A percentile compares a stretch with the other conserved stretches of the same genome.
phyloP scores from a whole-genome alignment of 495 filamentous ascomycete genomes.

The Xylaria venustula region DNA sequence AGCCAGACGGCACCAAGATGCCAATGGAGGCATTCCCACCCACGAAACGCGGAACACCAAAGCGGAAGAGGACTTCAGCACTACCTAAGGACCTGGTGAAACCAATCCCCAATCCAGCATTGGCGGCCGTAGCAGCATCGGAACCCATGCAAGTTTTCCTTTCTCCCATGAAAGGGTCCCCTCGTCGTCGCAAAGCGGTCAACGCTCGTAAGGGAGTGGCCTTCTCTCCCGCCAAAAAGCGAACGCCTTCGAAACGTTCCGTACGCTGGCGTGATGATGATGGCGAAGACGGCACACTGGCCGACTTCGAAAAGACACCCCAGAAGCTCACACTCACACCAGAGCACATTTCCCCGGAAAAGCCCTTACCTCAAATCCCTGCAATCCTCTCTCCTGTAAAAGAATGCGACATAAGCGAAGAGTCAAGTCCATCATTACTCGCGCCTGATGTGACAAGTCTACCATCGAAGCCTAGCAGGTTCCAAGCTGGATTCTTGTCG shows the following conservation, averaged over 20 bases:
- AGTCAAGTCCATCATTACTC: conserved; percentile 60
- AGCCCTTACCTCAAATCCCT: conserved; percentile 25
- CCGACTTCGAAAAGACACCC: conserved; percentile 88
- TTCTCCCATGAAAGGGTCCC: conserved; percentile 68
- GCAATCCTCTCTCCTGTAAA: conserved; percentile 41
- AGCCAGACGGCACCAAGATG: conserved; percentile 75
- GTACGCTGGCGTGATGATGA: conserved; percentile 95
- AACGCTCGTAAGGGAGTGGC: conserved; percentile 72
- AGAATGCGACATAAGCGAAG: conserved; percentile 42
- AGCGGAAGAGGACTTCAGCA: conserved; percentile 63
- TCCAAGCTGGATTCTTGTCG: conserved; percentile 87
- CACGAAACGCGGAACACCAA: conserved; percentile 66
- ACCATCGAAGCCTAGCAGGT: conserved; percentile 67
- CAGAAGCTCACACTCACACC: conserved; percentile 58
- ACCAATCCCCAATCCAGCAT: conserved; percentile 34
- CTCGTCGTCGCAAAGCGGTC: conserved; percentile 67
- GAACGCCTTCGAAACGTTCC: conserved; percentile 65
- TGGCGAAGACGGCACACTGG: conserved; percentile 71
- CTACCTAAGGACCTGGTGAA: conserved; percentile 30
- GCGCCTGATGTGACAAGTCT: conserved; percentile 41
- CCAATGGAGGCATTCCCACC: conserved; percentile 64
- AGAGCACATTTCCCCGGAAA: conserved; percentile 42
- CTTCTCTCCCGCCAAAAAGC: conserved; percentile 80
- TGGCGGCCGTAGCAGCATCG: conserved; percentile 36
- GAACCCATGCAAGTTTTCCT: conserved; percentile 37